Evolutionary conservation across 768 basidiomycete species (phyloP).

Genomic region (Gloeopeniophorella convolvens): DNA sequence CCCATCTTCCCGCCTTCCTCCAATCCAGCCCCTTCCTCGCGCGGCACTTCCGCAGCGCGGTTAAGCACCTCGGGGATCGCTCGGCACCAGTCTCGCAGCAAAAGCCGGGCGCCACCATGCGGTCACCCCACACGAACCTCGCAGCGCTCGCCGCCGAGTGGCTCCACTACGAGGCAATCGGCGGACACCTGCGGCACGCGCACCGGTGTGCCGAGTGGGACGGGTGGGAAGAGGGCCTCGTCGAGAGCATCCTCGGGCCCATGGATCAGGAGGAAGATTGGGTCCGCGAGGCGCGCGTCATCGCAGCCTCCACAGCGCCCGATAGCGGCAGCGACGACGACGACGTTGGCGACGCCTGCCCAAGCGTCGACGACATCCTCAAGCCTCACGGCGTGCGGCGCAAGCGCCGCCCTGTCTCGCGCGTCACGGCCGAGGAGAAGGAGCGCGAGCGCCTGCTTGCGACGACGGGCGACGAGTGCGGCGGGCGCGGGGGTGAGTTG

Average conservation of each 20-base stretch:
- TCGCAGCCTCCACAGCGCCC: not conserved
- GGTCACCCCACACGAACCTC: slow-evolving; percentile 27
- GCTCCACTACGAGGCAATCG: slow-evolving; percentile 64
- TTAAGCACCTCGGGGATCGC: slow-evolving; percentile 40
- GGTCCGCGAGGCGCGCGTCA: slow-evolving; percentile 33
- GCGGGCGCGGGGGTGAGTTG: slow-evolving; percentile 72
- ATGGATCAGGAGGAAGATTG: slow-evolving; percentile 68
- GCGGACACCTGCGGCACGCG: slow-evolving; percentile 62
- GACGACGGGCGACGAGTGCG: slow-evolving; percentile 69
- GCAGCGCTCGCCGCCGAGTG: slow-evolving; percentile 55
- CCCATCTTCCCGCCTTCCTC: slow-evolving; percentile 75
- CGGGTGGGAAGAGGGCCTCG: slow-evolving; percentile 84
- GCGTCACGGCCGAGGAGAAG: slow-evolving; percentile 49
- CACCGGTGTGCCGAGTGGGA: slow-evolving; percentile 86
- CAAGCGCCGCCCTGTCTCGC: slow-evolving; percentile 39
- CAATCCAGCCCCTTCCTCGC: slow-evolving; percentile 72
- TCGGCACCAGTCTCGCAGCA: slow-evolving; percentile 18
- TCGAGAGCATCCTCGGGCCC: slow-evolving; percentile 66
- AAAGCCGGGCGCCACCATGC: no score
- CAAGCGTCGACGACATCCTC: slow-evolving; percentile 17
- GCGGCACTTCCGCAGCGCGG: slow-evolving; percentile 61
- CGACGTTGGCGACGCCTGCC: slow-evolving; percentile 14
- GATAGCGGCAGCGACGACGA: slow-evolving; percentile 7
- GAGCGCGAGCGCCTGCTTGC: slow-evolving; percentile 67
- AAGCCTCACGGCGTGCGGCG: slow-evolving; percentile 14